Evolutionary conservation across 129 eudicot species (phyloP).

Genomic region (Tagetes patula): DNA sequence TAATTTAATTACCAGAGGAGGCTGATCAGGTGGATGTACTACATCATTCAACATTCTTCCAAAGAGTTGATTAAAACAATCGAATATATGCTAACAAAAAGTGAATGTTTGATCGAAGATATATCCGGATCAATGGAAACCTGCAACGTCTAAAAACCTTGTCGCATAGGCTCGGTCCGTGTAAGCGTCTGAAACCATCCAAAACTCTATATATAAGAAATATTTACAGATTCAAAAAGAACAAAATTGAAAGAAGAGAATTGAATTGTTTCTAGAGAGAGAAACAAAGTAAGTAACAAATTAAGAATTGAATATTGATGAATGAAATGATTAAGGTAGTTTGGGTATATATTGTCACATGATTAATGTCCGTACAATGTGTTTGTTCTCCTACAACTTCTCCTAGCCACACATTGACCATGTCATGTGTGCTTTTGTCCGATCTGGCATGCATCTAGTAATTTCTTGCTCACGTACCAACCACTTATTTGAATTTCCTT

Average conservation of each 20-base stretch:
- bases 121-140: not conserved
- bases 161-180: constrained; percentile 20
- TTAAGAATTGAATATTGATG: constrained; percentile 25
- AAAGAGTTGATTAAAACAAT: not conserved
- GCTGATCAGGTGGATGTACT: constrained; percentile 52
- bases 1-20: constrained; percentile 32
- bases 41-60: constrained; percentile 45
- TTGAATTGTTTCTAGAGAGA: constrained; percentile 5
- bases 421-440: constrained; percentile 28
- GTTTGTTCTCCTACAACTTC: constrained; percentile 32
- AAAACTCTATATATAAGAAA: constrained; percentile 34
- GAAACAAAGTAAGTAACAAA: constrained; percentile 19
- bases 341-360: constrained; percentile 43
- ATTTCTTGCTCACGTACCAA: constrained; percentile 21
- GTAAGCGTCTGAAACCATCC: constrained; percentile 37
- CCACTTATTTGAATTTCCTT: constrained; percentile 13
- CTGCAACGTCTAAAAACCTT: constrained; percentile 15
- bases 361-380: constrained; percentile 39
- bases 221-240: constrained; percentile 12
- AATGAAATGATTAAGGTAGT: constrained; percentile 11
- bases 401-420: constrained; percentile 36
- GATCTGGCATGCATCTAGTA: constrained; percentile 17
- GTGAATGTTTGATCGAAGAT: not conserved
- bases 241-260: constrained; percentile 17
- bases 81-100: not conserved